Base-by-base conservation (phyloP, 2,329 filamentous ascomycete species). In the Aspergillus pseudoviridinutans region DNA sequence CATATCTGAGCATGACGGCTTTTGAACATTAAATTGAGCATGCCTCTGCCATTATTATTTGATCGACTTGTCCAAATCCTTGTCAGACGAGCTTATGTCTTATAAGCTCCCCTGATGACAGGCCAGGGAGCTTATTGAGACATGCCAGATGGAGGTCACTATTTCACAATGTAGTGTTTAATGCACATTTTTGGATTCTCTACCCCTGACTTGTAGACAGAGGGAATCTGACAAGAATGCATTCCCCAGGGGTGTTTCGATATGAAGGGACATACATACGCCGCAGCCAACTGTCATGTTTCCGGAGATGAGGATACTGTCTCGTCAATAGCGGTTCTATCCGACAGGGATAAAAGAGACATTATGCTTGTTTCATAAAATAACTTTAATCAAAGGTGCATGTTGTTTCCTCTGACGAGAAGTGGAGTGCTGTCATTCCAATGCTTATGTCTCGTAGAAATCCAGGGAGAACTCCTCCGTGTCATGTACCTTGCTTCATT, bases 161-260 rank as follows among this genome's bases (percentile, higher is more conserved):
- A 69, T 74, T 64, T 79, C 76, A 55, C 63, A 79, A 17, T 66
- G 64, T 17, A 69, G 52, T 54, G 79, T 80, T 64, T 80, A 76
- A 29, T 79, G 71, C 6, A 71, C 66, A 41, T 70, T 78, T 75
- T 76, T 20, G 75, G 75, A 56, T 66, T 56, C 27, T 46, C 59
- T 17, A 51, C 59, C 55, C 78, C 76, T 3, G 75, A 58, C 57
- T 72, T 62, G 50, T 63, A 68, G 66, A 63, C 20, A 69, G 50
- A 3, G 61, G 6, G 65, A 20, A 66, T 61, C 20, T 66, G 38
- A 68, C 56, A 8, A 69, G 20, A 3, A 62, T 58, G 5, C 50
- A 57, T 10, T 61, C 72, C 58, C 71, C 27, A 32, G 22, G 14
- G 14, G 56, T 42, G 24, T 22, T 22, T 54, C 10, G 29, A 66